Base-by-base conservation (phyloP, 2,329 filamentous ascomycete genomes). In the Lojkania enalia region DNA sequence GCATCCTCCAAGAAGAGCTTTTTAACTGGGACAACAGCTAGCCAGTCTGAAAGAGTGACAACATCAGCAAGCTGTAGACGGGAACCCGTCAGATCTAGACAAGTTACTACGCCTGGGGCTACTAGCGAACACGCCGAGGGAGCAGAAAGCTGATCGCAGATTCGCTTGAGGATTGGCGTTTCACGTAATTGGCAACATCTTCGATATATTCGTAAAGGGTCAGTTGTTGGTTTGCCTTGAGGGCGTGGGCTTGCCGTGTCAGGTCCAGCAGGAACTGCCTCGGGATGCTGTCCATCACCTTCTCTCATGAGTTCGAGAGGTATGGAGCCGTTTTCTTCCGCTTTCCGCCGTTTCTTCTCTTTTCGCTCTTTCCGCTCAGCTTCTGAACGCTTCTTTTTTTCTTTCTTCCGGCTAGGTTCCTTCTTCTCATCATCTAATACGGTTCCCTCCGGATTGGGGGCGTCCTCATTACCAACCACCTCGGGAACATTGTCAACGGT, bases 381-480 rank as follows among this genome's bases (percentile, higher is more conserved):
- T 65, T 96, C 92, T 30, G 88, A 95, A 54, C 87, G 85, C 74
- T 95, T 96, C 73, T 96, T 96, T 77, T 96, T 96, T 64, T 96
- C 91, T 70, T 90, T 94, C 72, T 95, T 96, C 58, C 85, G 85
- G 5, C 77, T 83, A 1, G 72, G 60, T 30, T 63, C 64, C 39
- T 65, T 62, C 63, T 70, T 53, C 48, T 66, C 51, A 39, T 66
- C 57, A 5, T 68, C 68, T 30, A 53, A 49, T 32, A 67, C 27
- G 33, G 60, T 64, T 57, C 67, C 61, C 45, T 68, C 63, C 30
- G 70, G 69, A 49, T 77, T 77, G 3, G 66, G 60, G 3, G 59
- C 55, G 3, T 74, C 68, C 4, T 71, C 64, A n/a, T 64, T 71
- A 7, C 66, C 67, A 44, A 81, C 76, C 5, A 19, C 19, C 11